Base-by-base conservation (phyloP, 176 grass and related monocot species). In the Cymbopogon citratus region DNA sequence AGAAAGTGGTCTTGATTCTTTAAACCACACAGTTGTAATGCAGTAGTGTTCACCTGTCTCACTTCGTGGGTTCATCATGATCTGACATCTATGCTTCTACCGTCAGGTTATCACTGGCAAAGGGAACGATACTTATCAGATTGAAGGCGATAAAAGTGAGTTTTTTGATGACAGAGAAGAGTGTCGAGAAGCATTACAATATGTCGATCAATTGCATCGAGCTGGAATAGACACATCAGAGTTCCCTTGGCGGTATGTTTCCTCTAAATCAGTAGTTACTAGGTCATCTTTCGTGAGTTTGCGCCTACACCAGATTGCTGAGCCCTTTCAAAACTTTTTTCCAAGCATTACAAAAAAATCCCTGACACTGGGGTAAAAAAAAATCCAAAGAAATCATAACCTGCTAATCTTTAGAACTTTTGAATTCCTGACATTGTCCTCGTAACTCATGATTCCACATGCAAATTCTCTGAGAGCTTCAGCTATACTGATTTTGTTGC, bases 131-230 rank as follows among this genome's bases (percentile, higher is more conserved):
- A 79, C 86, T 51, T 87, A 89, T 89, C 88, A 98, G 84, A 86
- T 98, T 73, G 92, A 94, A 91, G 92, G 90, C 4, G 88, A 91
- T 85, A 98, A 91, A 80, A 86, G 84, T 79, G 88, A 98, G 36
- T 98, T 89, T 84, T 95, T 98, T 82, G 95, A 98, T 88, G 95
- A 98, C 43, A 91, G 95, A 75, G 95, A 98, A 87, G 95, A 98
- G 65, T 98, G 95, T 40, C 93, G 95, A 79, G 95, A 98, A 84
- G 95, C 95, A 79, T 81, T 98, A 61, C 88, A 95, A 60, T 94
- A 91, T 4, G 92, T 98, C 69, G 90, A 93, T 60, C 92, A 94
- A 77, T 84, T 98, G 79, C 92, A 98, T 82, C 87, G 88, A 74
- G 87, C 90, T 87, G 95, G 95, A 84, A 95, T 98, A 84, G 95